A percentile compares a stretch with the other conserved stretches of the same genome.
Conservation (phyloP, 202 grass and related monocot species). For the Cymbopogon flexuosus region DNA sequence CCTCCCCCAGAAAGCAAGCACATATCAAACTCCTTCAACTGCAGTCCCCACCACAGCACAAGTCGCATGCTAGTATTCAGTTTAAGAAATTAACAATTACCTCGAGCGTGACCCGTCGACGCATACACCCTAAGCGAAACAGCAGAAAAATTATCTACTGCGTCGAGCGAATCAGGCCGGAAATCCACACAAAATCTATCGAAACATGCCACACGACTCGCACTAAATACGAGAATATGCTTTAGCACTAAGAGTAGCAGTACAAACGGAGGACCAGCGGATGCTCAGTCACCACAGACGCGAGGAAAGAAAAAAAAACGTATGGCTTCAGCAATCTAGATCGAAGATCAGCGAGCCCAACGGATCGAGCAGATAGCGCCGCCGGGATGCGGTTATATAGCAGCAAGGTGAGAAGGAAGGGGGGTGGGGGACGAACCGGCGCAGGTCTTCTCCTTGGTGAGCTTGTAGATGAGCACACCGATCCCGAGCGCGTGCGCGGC, state of each 20-base stretch:
- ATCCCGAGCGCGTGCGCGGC: conserved; percentile 78
- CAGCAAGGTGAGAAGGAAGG: neutral
- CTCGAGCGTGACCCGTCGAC: neutral
- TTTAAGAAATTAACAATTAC: neutral
- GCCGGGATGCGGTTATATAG: neutral
- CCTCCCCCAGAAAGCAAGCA: neutral
- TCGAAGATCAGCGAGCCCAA: conserved; percentile 6
- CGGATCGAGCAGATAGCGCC: conserved; percentile 32
- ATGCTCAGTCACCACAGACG: neutral
- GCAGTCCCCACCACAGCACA: neutral
- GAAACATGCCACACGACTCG: neutral
- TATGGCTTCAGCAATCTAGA: conserved; percentile 9
- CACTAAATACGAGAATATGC: neutral
- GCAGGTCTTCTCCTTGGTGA: conserved; percentile 97
- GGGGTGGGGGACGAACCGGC: conserved; percentile 41
- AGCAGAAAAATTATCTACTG: neutral
- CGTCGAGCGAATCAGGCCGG: neutral
- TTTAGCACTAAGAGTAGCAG: neutral
- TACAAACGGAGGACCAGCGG: neutral
- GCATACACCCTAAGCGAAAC: neutral
- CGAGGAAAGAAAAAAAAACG: neutral
- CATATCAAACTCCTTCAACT: neutral
- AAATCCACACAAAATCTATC: neutral
- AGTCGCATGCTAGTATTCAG: neutral
- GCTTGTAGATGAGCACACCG: conserved; percentile 87